Evolutionary conservation across 768 basidiomycete species (phyloP), one percentile per base, ranked within the genome.

Genomic region (Nidula microcarpa): DNA sequence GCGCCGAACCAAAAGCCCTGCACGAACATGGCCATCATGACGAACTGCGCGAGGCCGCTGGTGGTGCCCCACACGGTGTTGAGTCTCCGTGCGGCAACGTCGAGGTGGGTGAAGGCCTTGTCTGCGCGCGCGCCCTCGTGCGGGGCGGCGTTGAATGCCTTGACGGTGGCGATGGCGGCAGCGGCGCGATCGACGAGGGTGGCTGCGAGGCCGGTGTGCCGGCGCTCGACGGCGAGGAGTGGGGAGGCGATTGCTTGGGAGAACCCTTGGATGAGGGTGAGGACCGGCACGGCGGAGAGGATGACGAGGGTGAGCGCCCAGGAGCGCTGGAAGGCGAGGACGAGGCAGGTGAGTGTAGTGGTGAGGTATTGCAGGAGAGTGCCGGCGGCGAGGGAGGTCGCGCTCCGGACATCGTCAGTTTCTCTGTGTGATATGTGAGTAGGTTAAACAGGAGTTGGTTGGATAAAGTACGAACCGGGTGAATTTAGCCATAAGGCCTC

Each of bases 1-100:
- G 88, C 80, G 10, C 95, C 96, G 62, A 87, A 98, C 94, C 96
- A 98, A 70, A 98, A 98, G 0, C 87, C 94, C 62, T 94, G 88
- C 6, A 98, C 93, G 69, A 98, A 99, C 85, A 97, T 95, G 30
- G 81, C 81, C 78, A 94, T 86, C 61, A 89, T 81, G 53, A 89
- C 77, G 64, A 97, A 95, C 61, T 94, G 91, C 2, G 80, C 81
- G 11, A 86, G 55, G 16, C 82, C 88, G 1, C 77, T 70, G 4
- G 86, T 84, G 35, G 85, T 32, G 1, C 87, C 91, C 94, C 94
- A 98, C 3, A 95, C 75, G 18, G 74, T 64, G 53, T 84, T 81
- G 44, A 91, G 77, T 30, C 70, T 72, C 45, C 72, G 67, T 9
- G 87, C 81, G 5, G 81, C 76, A 0, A 49, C 56, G 17, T 75